Percentiles rank a stretch among this genome's conserved stretches.
These are phyloP conservation scores for Colletotrichum eleusines DNA, from an alignment of 2,329 filamentous ascomycete species.

Conservation along the genomic window DNA sequence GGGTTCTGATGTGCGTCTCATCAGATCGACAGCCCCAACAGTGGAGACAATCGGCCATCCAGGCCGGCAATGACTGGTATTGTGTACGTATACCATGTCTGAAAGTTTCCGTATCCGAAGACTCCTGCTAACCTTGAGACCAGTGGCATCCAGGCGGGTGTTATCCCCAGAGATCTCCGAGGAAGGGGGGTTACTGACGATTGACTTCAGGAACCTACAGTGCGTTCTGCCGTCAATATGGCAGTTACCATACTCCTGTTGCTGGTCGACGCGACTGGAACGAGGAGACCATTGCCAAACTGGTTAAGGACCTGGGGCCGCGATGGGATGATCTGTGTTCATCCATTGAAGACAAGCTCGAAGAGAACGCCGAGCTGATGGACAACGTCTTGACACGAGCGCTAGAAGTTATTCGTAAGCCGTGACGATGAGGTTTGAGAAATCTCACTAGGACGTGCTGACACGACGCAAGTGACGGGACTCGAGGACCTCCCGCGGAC, in stretches of 20 bases:
- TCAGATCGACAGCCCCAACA: conserved; percentile 1
- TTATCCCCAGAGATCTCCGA: neutral
- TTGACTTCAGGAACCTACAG: conserved; percentile 50
- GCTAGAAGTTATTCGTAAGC: conserved; percentile 42
- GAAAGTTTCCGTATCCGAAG: neutral
- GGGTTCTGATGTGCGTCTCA: neutral
- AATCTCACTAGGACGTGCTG: neutral
- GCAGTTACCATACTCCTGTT: conserved; percentile 49
- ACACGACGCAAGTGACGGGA: neutral
- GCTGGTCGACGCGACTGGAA: conserved; percentile 58
- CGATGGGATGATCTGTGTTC: conserved; percentile 49
- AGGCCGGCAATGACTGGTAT: conserved; percentile 50
- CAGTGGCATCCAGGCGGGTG: conserved; percentile 11
- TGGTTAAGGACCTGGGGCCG: conserved; percentile 50
- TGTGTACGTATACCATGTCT: conserved; percentile 49
- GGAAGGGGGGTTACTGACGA: conserved; percentile 5
- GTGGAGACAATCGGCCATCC: conserved; percentile 49
- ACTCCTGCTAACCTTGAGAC: neutral
- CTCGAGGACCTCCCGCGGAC: neutral
- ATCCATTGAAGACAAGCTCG: neutral
- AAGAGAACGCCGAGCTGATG: conserved; percentile 29
- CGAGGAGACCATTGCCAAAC: conserved; percentile 54
- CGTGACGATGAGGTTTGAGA: neutral
- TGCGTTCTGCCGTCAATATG: conserved; percentile 59
- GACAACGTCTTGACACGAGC: conserved; percentile 8